Base-by-base conservation (phyloP, 805 yeast species). In the Komagataella pseudopastoris region DNA sequence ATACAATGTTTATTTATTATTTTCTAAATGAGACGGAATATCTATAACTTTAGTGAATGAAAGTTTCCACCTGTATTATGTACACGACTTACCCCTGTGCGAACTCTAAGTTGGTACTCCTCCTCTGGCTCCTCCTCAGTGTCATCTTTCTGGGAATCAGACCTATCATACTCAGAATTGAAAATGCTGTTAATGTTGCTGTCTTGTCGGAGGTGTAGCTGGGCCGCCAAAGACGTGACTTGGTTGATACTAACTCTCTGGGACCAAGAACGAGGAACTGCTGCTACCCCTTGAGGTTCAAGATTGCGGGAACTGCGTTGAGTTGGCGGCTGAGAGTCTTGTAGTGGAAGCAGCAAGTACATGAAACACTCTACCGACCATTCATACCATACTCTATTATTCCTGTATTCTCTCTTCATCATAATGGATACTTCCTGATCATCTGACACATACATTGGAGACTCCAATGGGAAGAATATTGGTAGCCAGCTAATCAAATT, bases 401-500 rank as follows among this genome's bases (percentile, higher is more conserved):
- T 61, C n/a, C 62, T 63, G 2, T 68, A 59, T 43, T 69, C 72
- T 51, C 89, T 66, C 59, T 78, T 72, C 45, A 82, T 58, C 43
- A 74, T 71, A 0, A 81, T 61, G 44, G 76, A 77, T 3, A 83
- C 56, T 53, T 77, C 84, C 7, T 78, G 73, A 52, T 75, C 78
- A 53, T 80, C 83, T 3, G 76, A 64, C 2, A 78, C 60, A 39
- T 71, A 68, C 12, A 81, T 54, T 1, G 87, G 85, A 14, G 69
- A 69, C 39, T 71, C 71, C 16, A 84, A 56, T 0, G 89, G 89
- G 59, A 85, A 77, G 63, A 76, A 75, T 14, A 78, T 59, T 1
- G 90, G 89, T 51, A 84, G 76, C 90, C 90, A 85, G 0, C 88
- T 81, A 14, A 69, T 64, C 58, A 81, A 58, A 52, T 72, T 72